Conservation (phyloP, 768 basidiomycete genomes). For the Terana coerulea region DNA sequence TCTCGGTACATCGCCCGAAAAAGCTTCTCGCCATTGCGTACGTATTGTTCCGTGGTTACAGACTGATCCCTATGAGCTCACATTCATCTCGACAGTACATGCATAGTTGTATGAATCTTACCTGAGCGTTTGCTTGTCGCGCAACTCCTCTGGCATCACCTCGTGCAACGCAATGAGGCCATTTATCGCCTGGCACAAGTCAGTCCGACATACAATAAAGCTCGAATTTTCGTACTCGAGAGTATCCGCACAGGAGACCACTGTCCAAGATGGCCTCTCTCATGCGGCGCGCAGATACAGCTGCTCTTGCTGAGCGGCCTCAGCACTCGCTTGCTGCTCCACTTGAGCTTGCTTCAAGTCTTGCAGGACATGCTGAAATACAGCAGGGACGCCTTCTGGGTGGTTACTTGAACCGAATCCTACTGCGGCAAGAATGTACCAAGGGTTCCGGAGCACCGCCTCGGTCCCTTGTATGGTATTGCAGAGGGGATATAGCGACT, state of each 20-base stretch:
- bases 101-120: constrained; percentile 18
- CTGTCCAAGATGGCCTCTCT: constrained; percentile 62
- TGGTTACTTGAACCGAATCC: constrained; percentile 56
- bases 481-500: constrained; percentile 40
- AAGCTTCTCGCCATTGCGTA: constrained; percentile 36
- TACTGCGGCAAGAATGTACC: constrained; percentile 57
- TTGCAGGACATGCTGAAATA: constrained; percentile 47
- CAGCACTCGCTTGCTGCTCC: neutral
- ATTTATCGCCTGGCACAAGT: constrained; percentile 48
- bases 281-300: constrained; percentile 48
- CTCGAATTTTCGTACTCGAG: constrained; percentile 39
- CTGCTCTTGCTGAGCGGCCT: constrained; percentile 30
- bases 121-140: constrained; percentile 46
- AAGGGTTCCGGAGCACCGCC: constrained; percentile 39
- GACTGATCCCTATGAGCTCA: constrained; percentile 34
- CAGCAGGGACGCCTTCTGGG: constrained; percentile 52
- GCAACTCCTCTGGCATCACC: constrained; percentile 48
- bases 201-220: neutral
- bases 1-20: constrained; percentile 55
- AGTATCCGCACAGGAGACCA: constrained; percentile 53
- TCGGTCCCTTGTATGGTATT: constrained; percentile 16
- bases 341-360: constrained; percentile 34
- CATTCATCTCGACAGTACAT: neutral
- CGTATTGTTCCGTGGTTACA: constrained; percentile 41
- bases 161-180: constrained; percentile 47